phyloP scores from a whole-genome alignment of 768 basidiomycete genomes.

The Macrolepiota dolichaula region DNA sequence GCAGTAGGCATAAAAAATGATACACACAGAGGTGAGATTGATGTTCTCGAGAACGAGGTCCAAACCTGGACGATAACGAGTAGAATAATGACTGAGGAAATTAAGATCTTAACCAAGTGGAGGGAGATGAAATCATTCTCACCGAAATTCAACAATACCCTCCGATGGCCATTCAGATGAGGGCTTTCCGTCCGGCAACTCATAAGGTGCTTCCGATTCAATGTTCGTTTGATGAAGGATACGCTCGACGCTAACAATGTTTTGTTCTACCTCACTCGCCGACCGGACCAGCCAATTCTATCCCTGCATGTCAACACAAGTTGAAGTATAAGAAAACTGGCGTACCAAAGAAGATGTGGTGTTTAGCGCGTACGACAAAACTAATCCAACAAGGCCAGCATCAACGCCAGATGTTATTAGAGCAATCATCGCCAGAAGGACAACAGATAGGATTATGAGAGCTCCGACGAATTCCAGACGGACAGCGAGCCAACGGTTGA shows the following conservation, averaged over 20 bases:
- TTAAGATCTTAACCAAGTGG: background rate
- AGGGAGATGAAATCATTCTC: constrained; percentile 24
- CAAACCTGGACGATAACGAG: constrained; percentile 76
- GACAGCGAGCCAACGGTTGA: constrained; percentile 83
- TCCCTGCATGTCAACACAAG: constrained; percentile 7
- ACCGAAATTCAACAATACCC: constrained; percentile 75
- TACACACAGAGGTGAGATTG: constrained; percentile 62
- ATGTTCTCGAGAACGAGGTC: constrained; percentile 80
- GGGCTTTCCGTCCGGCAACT: constrained; percentile 58
- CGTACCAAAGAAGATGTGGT: constrained; percentile 79
- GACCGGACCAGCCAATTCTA: constrained; percentile 83
- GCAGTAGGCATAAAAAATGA: background rate
- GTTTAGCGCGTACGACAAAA: constrained; percentile 80
- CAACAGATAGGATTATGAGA: constrained; percentile 72
- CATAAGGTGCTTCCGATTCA: constrained; percentile 68
- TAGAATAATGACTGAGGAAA: constrained; percentile 59
- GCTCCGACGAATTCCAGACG: constrained; percentile 84
- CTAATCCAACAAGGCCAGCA: constrained; percentile 83
- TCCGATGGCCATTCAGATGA: constrained; percentile 63
- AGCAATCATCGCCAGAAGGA: constrained; percentile 61
- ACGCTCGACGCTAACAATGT: constrained; percentile 86
- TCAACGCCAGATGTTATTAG: constrained; percentile 78
- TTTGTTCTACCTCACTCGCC: constrained; percentile 87
- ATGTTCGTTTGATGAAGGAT: constrained; percentile 80
- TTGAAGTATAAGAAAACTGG: constrained; percentile 10